These are phyloP conservation scores for Ganoderma boninense DNA, from an alignment of 1,284 basidiomycete species.

Conservation along the genomic window DNA sequence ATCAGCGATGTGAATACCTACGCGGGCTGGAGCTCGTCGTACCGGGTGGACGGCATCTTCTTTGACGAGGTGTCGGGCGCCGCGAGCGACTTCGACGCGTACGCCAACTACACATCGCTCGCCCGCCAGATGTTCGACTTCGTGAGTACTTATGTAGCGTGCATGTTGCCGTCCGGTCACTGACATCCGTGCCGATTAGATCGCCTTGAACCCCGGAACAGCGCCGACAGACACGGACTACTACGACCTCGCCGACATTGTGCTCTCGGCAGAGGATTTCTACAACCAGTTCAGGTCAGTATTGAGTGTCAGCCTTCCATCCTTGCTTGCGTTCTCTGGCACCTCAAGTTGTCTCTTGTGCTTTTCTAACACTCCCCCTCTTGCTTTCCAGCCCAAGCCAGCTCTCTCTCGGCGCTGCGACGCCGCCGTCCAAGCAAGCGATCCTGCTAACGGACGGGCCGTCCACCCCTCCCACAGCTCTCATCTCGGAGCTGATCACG, in stretches of 20 bases:
- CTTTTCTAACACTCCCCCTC: background rate
- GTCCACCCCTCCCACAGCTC: slow-evolving; percentile 44
- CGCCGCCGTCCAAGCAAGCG: slow-evolving; percentile 38
- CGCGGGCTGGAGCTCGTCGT: slow-evolving; percentile 40
- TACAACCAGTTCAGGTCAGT: slow-evolving; percentile 35
- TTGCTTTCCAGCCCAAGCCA: slow-evolving; percentile 23
- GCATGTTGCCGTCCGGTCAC: background rate
- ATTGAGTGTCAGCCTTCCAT: background rate
- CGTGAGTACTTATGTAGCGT: slow-evolving; percentile 16
- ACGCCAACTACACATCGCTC: slow-evolving; percentile 26
- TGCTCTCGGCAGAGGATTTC: slow-evolving; percentile 37
- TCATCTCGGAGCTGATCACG: slow-evolving; percentile 44
- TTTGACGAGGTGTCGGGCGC: slow-evolving; percentile 45
- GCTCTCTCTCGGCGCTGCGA: slow-evolving; percentile 30
- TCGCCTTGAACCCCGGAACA: slow-evolving; percentile 37
- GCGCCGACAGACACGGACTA: slow-evolving; percentile 25
- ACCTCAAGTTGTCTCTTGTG: too few relatives aligned
- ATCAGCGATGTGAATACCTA: slow-evolving; percentile 46
- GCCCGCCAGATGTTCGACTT: slow-evolving; percentile 26
- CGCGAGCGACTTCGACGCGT: slow-evolving; percentile 26
- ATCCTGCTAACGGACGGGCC: slow-evolving; percentile 39
- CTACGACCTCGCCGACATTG: slow-evolving; percentile 36
- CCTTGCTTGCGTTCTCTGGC: too few relatives aligned
- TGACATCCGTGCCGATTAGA: slow-evolving; percentile 17
- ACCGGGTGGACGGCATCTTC: slow-evolving; percentile 47